phyloP scores from a whole-genome alignment of 306 rosid genomes.

The Cucurbita argyrosperma region DNA sequence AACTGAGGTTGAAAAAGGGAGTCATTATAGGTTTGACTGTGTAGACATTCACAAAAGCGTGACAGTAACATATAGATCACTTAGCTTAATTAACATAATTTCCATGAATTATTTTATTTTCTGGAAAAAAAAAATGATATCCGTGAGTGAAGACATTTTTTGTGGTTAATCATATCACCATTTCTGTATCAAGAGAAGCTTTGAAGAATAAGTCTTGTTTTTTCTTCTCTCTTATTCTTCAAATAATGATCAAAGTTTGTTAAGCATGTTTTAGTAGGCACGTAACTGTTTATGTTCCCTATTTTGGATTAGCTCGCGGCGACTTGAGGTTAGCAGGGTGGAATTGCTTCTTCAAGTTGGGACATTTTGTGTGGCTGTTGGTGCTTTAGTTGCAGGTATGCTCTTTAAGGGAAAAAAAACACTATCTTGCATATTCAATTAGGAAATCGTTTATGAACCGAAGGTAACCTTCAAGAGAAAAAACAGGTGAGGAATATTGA shows the following conservation, averaged over 20 bases:
- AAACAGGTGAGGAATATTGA: not conserved
- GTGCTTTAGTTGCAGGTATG: conserved; percentile 88
- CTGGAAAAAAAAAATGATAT: not conserved
- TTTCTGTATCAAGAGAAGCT: not conserved
- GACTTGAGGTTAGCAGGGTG: conserved; percentile 96
- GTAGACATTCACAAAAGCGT: not conserved
- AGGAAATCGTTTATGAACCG: not conserved
- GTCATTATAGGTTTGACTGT: not conserved
- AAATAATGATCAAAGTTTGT: not conserved
- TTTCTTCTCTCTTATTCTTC: not conserved
- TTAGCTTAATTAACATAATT: not conserved
- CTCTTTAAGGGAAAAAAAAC: not conserved
- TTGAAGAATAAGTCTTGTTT: not conserved
- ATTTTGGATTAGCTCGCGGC: conserved; percentile 56
- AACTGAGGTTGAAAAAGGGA: not conserved
- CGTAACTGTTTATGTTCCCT: not conserved
- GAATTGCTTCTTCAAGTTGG: conserved; percentile 99
- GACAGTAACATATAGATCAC: not conserved
- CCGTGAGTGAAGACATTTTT: not conserved
- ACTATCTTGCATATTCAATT: not conserved
- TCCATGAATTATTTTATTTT: not conserved
- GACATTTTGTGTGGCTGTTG: conserved; percentile 76
- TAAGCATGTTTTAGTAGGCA: not conserved
- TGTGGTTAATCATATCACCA: not conserved
- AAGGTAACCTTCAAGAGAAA: not conserved